Conservation (phyloP, 2,329 filamentous ascomycete species). For the Tolypocladium sp. region DNA sequence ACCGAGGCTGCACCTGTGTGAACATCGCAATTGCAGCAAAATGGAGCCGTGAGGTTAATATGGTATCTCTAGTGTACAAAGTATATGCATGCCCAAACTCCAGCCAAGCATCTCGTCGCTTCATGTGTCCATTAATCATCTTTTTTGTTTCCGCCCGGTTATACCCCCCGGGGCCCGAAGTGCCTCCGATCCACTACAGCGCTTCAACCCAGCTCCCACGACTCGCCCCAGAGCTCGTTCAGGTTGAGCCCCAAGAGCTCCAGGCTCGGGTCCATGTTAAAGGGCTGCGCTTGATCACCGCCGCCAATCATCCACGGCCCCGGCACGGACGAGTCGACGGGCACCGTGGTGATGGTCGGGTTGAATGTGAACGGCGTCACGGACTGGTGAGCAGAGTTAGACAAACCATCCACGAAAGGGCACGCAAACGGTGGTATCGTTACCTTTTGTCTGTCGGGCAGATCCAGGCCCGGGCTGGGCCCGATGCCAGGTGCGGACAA, state of each 20-base stretch:
- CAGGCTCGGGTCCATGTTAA: slow-evolving; percentile 44
- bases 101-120: neutral
- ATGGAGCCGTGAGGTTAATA: slow-evolving; percentile 3
- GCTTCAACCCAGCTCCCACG: slow-evolving; percentile 29
- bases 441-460: slow-evolving; percentile 31
- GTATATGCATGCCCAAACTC: slow-evolving; percentile 2
- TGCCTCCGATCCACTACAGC: neutral
- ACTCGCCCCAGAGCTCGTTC: slow-evolving; percentile 47
- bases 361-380: slow-evolving; percentile 31
- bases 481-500: slow-evolving; percentile 14
- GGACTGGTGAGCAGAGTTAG: slow-evolving; percentile 24
- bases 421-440: neutral
- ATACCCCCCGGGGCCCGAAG: neutral
- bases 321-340: slow-evolving; percentile 23
- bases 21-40: neutral
- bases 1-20: neutral
- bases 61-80: slow-evolving; percentile 9
- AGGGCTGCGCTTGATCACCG: slow-evolving; percentile 24
- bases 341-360: slow-evolving; percentile 22
- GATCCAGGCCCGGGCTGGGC: slow-evolving; percentile 20
- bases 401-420: slow-evolving; percentile 6
- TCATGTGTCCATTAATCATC: neutral
- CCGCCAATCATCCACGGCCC: slow-evolving; percentile 23
- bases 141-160: neutral
- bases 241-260: slow-evolving; percentile 44